Percentiles rank a stretch among this genome's conserved stretches.
Conservation (phyloP, 2,329 filamentous ascomycete genomes). For the Alternaria dauci region DNA sequence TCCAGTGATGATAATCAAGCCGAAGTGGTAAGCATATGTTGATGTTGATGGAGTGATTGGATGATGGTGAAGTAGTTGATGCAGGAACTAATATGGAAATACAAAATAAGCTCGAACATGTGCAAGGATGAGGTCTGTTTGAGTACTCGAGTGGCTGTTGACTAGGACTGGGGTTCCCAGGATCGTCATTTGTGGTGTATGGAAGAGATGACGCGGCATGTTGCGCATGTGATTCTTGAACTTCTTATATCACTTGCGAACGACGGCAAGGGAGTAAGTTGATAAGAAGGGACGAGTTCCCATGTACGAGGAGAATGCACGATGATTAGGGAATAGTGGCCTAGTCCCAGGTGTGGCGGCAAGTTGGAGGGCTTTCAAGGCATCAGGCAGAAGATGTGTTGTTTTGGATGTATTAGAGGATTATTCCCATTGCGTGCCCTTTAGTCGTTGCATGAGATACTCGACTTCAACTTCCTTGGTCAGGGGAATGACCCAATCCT, state of each 20-base stretch:
- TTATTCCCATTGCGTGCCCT: conserved; percentile 61
- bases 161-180: too few species aligned
- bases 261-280: too few species aligned
- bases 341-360: too few species aligned
- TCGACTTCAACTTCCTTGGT: conserved; percentile 99
- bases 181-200: too few species aligned
- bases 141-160: not conserved
- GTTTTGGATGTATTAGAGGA: not conserved
- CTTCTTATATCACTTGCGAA: too few species aligned
- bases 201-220: too few species aligned
- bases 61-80: not conserved
- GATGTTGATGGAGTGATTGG: not conserved
- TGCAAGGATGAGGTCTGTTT: not conserved
- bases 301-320: too few species aligned
- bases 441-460: conserved; percentile 92
- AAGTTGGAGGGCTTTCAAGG: too few species aligned
- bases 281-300: too few species aligned
- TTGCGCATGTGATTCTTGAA: too few species aligned
- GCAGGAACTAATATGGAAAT: not conserved
- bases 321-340: too few species aligned
- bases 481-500: conserved; percentile 89
- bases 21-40: not conserved
- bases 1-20: not conserved
- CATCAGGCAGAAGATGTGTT: not conserved
- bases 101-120: not conserved